phyloP scores from a whole-genome alignment of 2,329 filamentous ascomycete species.

The Fonsecaea multimorphosa region DNA sequence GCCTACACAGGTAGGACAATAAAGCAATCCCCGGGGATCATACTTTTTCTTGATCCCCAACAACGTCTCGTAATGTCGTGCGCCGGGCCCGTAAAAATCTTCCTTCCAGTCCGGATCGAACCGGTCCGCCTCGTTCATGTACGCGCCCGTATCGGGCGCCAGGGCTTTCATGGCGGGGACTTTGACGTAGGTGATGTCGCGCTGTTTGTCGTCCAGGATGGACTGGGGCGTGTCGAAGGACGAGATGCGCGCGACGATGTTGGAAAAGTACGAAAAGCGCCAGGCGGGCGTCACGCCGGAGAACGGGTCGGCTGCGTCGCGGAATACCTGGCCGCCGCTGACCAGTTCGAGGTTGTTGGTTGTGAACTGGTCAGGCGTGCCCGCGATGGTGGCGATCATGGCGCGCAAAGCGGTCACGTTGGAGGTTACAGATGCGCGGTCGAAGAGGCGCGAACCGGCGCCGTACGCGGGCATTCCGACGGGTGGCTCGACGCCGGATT shows the following conservation, averaged over 20 bases:
- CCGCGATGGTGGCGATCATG: slow-evolving; percentile 39
- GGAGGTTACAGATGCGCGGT: slow-evolving; percentile 36
- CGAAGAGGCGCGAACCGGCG: slow-evolving; percentile 42
- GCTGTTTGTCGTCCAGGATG: slow-evolving; percentile 36
- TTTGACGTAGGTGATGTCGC: slow-evolving; percentile 45
- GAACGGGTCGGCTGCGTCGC: slow-evolving; percentile 51
- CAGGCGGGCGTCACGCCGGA: slow-evolving; percentile 60
- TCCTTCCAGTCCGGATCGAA: slow-evolving; percentile 28
- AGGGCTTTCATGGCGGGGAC: slow-evolving; percentile 42
- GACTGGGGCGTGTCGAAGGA: slow-evolving; percentile 26
- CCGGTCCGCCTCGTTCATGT: slow-evolving; percentile 45
- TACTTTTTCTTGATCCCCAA: slow-evolving; percentile 31
- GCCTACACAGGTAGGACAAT: slow-evolving; percentile 31
- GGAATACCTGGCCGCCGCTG: slow-evolving; percentile 44
- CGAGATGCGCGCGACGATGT: slow-evolving; percentile 42
- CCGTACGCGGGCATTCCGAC: slow-evolving; percentile 36
- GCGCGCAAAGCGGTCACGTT: slow-evolving; percentile 36
- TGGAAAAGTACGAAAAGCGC: slow-evolving; percentile 51
- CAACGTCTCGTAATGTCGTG: slow-evolving; percentile 20
- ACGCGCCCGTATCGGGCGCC: slow-evolving; percentile 45
- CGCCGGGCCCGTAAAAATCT: slow-evolving; percentile 29
- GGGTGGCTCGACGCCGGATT: slow-evolving; percentile 40
- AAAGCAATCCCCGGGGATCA: slow-evolving; percentile 29
- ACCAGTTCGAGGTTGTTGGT: slow-evolving; percentile 49
- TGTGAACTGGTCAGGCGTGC: slow-evolving; percentile 38